Percentiles rank a stretch among this genome's conserved stretches.
Conservation (phyloP, 257 asterid species). For the Dorcoceras hygrometricum region DNA sequence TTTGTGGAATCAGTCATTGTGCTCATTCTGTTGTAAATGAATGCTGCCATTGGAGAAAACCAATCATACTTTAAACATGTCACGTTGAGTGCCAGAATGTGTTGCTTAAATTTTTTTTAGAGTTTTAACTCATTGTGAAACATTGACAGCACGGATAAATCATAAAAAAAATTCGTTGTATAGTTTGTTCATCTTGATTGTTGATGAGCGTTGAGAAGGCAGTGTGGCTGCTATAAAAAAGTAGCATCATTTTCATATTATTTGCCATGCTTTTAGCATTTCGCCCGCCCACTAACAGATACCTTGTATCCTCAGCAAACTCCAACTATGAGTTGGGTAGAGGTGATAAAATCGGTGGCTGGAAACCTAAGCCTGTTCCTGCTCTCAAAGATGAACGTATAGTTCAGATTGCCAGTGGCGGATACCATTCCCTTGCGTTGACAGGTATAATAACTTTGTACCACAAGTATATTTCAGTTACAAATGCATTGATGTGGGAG, state of each 20-base stretch:
- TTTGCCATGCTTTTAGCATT: not conserved
- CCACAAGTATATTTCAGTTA: not conserved
- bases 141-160: no score
- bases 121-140: not conserved
- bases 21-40: no score
- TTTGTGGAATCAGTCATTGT: no score
- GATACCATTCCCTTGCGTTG: slow-evolving; percentile 96
- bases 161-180: no score
- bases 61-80: not conserved
- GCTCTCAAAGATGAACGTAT: slow-evolving; percentile 66
- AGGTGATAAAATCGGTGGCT: slow-evolving; percentile 86
- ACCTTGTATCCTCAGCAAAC: slow-evolving; percentile 57
- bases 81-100: not conserved
- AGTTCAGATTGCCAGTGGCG: slow-evolving; percentile 89
- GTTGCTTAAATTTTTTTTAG: not conserved
- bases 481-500: not conserved
- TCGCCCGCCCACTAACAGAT: slow-evolving; percentile 7
- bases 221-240: not conserved
- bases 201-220: not conserved
- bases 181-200: not conserved
- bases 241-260: not conserved
- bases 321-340: slow-evolving; percentile 97
- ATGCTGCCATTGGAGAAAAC: not conserved
- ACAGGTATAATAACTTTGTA: slow-evolving; percentile 49
- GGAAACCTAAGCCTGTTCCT: slow-evolving; percentile 90